Evolutionary conservation across 768 basidiomycete species (phyloP).

Genomic region (Piloderma croceum): DNA sequence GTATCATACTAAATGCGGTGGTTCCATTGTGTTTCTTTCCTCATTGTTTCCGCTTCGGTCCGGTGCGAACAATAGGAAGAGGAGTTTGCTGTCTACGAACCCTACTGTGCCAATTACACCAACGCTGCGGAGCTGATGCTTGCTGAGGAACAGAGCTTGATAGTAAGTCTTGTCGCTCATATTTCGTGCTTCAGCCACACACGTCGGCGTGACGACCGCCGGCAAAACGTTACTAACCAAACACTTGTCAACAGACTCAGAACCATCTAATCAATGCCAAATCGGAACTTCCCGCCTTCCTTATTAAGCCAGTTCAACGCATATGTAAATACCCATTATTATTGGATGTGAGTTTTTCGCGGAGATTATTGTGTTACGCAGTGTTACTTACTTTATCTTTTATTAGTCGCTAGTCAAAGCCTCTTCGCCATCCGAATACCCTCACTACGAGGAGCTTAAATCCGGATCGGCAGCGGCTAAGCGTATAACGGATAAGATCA

Average conservation of each 20-base stretch:
- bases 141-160: constrained; percentile 78
- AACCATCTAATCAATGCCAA: constrained; percentile 85
- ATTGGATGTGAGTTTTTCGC: constrained; percentile 61
- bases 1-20: constrained; percentile 32
- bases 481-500: constrained; percentile 92
- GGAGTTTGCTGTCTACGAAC: constrained; percentile 93
- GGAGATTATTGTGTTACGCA: constrained; percentile 10
- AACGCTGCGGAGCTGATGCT: constrained; percentile 82
- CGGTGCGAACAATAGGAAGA: constrained; percentile 73
- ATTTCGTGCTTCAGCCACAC: constrained; percentile 2
- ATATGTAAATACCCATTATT: constrained; percentile 98
- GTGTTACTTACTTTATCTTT: constrained; percentile 9
- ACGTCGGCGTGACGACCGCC: constrained; percentile 21
- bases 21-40: constrained; percentile 38
- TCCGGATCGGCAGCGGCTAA: constrained; percentile 81
- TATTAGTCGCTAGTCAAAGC: constrained; percentile 71
- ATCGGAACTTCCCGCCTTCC: constrained; percentile 90
- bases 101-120: constrained; percentile 94
- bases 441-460: constrained; percentile 74
- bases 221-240: constrained; percentile 38
- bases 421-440: constrained; percentile 55
- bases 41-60: constrained; percentile 21
- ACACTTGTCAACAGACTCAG: constrained; percentile 52
- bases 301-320: constrained; percentile 98
- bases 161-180: constrained; percentile 49